Base-by-base conservation (phyloP, 306 rosid species). In the Cicer arietinum region DNA sequence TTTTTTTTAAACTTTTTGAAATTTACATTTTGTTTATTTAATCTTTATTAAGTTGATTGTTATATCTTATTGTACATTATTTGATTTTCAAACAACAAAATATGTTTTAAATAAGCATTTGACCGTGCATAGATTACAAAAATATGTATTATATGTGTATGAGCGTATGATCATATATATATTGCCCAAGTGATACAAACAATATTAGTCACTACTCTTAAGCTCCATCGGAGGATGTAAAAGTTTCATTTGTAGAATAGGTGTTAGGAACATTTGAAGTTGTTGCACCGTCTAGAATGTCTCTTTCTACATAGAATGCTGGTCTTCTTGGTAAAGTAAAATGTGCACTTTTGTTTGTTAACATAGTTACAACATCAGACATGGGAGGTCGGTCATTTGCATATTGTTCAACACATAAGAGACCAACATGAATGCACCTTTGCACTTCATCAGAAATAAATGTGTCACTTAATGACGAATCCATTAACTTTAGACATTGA, bases 361-460 rank as follows among this genome's bases (percentile, higher is more conserved):
- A 39, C 79, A 39, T 16, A 6, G 52, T 37, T 22, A 81, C 1
- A 3, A 78, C 11, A 0, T 70, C 17, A 10, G 80, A 60, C 76
- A 75, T 79, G 2, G 71, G 67, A 0, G 82, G 82, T 9, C 80
- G 79, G 66, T 75, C 17, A 1, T 2, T 22, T 60, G 82, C 72
- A 67, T n/a, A 45, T 0, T 75, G 74, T 20, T 75, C 69, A 6
- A 69, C 74, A 1, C 81, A 65, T 12, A 73, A 20, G 0, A 75
- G 59, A 45, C 74, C 76, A 25, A 74, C 37, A 3, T 80, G 80
- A 51, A 80, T 48, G 42, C 63, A 75, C 64, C 79, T 70, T 1
- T 67, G 63, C 6, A 62, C 54, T 45, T 82, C 45, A 7, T 85
- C 56, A 0, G 1, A 14, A 10, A 47, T 45, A 42, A 60, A 62